These are phyloP conservation scores for Cryphonectria radicalis DNA, from an alignment of 2,329 filamentous ascomycete species.

Conservation along the genomic window DNA sequence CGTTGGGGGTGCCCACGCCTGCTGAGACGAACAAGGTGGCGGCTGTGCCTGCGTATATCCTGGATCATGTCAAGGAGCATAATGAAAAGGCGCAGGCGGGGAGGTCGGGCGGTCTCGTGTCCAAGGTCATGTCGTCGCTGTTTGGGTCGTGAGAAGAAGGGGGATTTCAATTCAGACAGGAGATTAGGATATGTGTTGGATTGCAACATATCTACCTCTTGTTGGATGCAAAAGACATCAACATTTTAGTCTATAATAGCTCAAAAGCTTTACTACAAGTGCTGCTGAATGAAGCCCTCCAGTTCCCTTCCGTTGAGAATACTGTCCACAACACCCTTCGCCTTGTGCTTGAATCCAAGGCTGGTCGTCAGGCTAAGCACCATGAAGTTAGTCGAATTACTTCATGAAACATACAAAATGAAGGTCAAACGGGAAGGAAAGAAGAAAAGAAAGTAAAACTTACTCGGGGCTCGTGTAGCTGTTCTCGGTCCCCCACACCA, in stretches of 20 bases:
- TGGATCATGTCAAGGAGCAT: slow-evolving; percentile 44
- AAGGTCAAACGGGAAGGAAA: not conserved
- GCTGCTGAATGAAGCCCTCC: slow-evolving; percentile 26
- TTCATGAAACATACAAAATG: too few relatives aligned
- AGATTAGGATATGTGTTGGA: too few relatives aligned
- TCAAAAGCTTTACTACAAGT: slow-evolving; percentile 12
- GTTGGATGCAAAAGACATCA: too few relatives aligned
- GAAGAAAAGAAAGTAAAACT: not conserved
- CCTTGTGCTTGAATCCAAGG: slow-evolving; percentile 28
- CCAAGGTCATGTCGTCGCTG: slow-evolving; percentile 20
- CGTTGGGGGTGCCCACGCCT: slow-evolving; percentile 66
- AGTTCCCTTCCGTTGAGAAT: slow-evolving; percentile 27
- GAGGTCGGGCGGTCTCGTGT: slow-evolving; percentile 9
- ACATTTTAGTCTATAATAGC: not conserved
- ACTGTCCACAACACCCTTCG: slow-evolving; percentile 29
- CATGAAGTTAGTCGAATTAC: not conserved
- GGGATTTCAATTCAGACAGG: not conserved
- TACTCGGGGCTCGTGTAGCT: slow-evolving; percentile 29
- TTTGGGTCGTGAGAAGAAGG: slow-evolving; percentile 15
- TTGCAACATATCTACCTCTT: too few relatives aligned
- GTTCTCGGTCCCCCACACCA: slow-evolving; percentile 28
- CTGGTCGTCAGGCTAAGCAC: slow-evolving; percentile 14
- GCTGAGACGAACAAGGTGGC: slow-evolving; percentile 61
- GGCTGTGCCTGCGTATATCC: slow-evolving; percentile 65
- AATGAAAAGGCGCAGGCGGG: slow-evolving; percentile 36